Conservation (phyloP, 106 monocot genomes). For the Xerophyta viscosa region DNA sequence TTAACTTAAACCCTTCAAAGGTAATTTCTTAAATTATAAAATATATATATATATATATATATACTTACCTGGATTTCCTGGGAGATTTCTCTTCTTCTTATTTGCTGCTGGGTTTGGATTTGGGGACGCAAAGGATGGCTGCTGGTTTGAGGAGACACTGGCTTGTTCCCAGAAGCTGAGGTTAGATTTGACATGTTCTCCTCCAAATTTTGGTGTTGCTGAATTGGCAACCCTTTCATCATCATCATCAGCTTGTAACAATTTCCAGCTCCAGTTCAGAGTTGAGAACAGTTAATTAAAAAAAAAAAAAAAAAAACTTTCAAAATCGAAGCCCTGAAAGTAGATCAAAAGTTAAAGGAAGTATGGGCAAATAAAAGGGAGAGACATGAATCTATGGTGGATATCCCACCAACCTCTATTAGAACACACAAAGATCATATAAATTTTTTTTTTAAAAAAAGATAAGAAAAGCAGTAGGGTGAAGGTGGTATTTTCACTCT, state of each 20-base stretch:
- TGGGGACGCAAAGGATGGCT: slow-evolving; percentile 14
- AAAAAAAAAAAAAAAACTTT: not conserved
- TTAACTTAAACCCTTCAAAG: too few relatives aligned
- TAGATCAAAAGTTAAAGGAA: not conserved
- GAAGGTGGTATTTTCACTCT: slow-evolving; percentile 3
- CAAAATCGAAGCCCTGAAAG: not conserved
- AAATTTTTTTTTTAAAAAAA: too few relatives aligned
- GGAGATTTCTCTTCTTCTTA: slow-evolving; percentile 51
- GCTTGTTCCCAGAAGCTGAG: slow-evolving; percentile 18
- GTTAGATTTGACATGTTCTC: slow-evolving; percentile 22
- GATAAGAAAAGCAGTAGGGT: not conserved
- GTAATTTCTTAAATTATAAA: too few relatives aligned
- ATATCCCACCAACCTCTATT: slow-evolving; percentile 2
- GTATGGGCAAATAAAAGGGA: not conserved
- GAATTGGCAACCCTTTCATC: slow-evolving; percentile 13
- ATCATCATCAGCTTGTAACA: not conserved
- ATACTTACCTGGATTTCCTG: slow-evolving; percentile 54
- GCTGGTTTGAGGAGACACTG: slow-evolving; percentile 13
- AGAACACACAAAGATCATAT: slow-evolving; percentile 1
- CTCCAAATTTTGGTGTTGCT: slow-evolving; percentile 1
- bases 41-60: too few relatives aligned
- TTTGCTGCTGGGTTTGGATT: slow-evolving; percentile 8
- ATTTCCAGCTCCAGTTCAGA: too few relatives aligned
- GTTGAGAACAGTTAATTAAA: too few relatives aligned
- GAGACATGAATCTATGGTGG: slow-evolving; percentile 3